Evolutionary conservation across 192 early-diverging fungal species (phyloP), one percentile per base, ranked within the genome.

Genomic region (Umbelopsis vinacea): DNA sequence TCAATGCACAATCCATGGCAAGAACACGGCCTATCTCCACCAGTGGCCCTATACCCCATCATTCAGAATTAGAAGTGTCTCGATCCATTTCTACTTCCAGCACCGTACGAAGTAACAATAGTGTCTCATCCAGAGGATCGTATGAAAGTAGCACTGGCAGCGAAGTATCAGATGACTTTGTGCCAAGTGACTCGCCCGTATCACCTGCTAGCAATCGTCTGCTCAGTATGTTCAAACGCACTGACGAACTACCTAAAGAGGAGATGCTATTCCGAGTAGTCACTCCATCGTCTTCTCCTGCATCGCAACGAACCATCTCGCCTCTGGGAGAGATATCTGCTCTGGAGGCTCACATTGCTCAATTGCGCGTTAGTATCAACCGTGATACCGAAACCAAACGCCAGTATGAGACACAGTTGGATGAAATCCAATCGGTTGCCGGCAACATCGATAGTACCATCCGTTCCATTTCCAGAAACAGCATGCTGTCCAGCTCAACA

Each of bases 211-310:
- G 57, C 14, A 63, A 63, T 63, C 57, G 57, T 12, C 35, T 63
- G 33, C 33, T 63, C 0, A 63, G 57, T 12, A 63, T 63, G 57
- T 63, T 63, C 33, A 63, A 63, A 17, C 26, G 57, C 26, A 63
- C 57, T 29, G 57, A 63, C 17, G 57, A 63, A 35, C 29, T 37
- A 5, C 57, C 57, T 0, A 63, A 37, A 35, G 29, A 63, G 26
- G 57, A 63, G 33, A 63, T 63, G 57, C 17, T 63, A 14, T 63
- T 63, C 57, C 57, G 57, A 35, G 57, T 63, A 8, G 57, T 63
- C 26, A 63, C 57, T 6, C 57, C 57, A 19, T 63, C 57, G 7
- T 63, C 57, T 2, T 63, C 57, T 17, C 57, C 57, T 11, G 26
- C 35, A 26, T 63, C 57, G 17, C 57, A 37, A 38, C 11, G 29